Evolutionary conservation across 768 basidiomycete species (phyloP).

Genomic region (Hypholoma sublateritium): DNA sequence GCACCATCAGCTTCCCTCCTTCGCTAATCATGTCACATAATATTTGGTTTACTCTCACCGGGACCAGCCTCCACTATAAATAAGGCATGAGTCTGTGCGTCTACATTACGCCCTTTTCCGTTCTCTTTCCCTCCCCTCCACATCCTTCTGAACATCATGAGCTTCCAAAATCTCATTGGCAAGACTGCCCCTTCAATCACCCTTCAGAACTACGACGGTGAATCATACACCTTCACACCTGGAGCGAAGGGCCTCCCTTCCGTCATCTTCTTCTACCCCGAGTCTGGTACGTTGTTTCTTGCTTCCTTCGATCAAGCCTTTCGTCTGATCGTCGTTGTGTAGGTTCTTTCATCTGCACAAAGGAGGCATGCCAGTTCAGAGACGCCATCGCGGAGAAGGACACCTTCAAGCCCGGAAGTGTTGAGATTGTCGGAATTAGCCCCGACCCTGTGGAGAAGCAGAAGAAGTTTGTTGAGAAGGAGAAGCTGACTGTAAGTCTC

Average conservation of each 20-base stretch:
- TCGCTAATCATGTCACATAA: constrained; percentile 1
- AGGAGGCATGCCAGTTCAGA: constrained; percentile 79
- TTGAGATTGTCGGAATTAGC: constrained; percentile 74
- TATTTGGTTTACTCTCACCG: constrained; percentile 1
- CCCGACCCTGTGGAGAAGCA: constrained; percentile 72
- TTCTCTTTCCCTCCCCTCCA: not conserved
- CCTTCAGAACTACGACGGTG: constrained; percentile 63
- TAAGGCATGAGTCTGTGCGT: constrained; percentile 4
- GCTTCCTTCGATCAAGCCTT: not conserved
- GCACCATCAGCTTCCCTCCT: not conserved
- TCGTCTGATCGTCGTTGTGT: not conserved
- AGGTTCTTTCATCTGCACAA: constrained; percentile 80
- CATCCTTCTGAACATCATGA: constrained; percentile 8
- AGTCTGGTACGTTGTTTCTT: constrained; percentile 45
- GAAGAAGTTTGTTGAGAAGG: constrained; percentile 70
- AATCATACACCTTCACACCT: constrained; percentile 58
- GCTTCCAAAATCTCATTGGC: constrained; percentile 40
- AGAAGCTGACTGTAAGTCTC: constrained; percentile 58
- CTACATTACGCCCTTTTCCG: not conserved
- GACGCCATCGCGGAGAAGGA: constrained; percentile 72
- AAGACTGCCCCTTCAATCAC: constrained; percentile 66
- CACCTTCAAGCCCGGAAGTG: constrained; percentile 61
- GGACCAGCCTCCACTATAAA: constrained; percentile 1
- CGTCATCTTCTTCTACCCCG: constrained; percentile 79
- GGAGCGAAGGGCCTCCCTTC: constrained; percentile 58